Percentiles rank a stretch among this genome's conserved stretches.
Evolutionary conservation across 1,284 basidiomycete genomes (phyloP).

Genomic region (Puccinia horiana): DNA sequence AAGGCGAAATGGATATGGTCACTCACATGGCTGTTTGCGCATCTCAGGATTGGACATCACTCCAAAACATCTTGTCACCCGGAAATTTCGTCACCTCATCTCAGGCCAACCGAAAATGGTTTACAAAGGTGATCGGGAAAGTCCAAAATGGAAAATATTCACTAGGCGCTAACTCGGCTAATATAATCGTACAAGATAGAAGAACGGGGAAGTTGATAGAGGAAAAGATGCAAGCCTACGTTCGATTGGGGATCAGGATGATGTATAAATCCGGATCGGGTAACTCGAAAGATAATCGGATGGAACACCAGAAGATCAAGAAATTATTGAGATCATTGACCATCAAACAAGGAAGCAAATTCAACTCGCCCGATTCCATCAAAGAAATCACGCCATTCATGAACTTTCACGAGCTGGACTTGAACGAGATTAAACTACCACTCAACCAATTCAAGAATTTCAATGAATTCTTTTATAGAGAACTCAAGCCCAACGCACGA

Average conservation of each 20-base stretch:
- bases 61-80: conserved; percentile 71
- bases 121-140: conserved; percentile 74
- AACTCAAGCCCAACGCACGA: conserved; percentile 78
- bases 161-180: conserved; percentile 68
- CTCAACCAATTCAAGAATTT: conserved; percentile 83
- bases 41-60: conserved; percentile 83
- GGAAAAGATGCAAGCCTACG: conserved; percentile 92
- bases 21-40: conserved; percentile 77
- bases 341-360: conserved; percentile 92
- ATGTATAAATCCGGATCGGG: conserved; percentile 85
- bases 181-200: conserved; percentile 76
- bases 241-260: conserved; percentile 84
- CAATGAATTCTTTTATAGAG: conserved; percentile 72
- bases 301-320: conserved; percentile 75
- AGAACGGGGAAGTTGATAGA: conserved; percentile 87
- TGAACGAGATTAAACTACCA: conserved; percentile 79
- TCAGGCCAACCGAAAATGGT: conserved; percentile 96
- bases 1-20: conserved; percentile 78
- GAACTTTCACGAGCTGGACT: conserved; percentile 81
- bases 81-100: conserved; percentile 92
- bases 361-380: conserved; percentile 79
- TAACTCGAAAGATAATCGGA: conserved; percentile 60
- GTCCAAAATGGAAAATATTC: conserved; percentile 73
- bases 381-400: conserved; percentile 84
- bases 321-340: conserved; percentile 82